Percentiles rank a stretch among this genome's conserved stretches.
Conservation (phyloP, 1,284 basidiomycete genomes). For the Fistulinella staudtii region DNA sequence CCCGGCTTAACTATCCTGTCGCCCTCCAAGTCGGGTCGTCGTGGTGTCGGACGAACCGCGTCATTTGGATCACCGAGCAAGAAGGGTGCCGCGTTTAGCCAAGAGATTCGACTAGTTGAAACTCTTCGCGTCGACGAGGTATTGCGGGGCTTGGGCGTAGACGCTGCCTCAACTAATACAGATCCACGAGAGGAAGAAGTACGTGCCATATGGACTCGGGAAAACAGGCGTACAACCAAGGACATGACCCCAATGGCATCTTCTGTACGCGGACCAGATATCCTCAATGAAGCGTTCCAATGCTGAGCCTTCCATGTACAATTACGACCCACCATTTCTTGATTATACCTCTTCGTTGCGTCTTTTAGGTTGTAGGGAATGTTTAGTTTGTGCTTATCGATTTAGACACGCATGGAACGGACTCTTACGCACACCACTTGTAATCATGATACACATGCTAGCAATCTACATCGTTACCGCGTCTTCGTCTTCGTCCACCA, state of each 20-base stretch:
- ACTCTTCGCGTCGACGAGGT: conserved; percentile 63
- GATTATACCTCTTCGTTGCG: conserved; percentile 8
- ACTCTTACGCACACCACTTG: conserved; percentile 9
- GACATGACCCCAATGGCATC: conserved; percentile 44
- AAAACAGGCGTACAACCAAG: conserved; percentile 50
- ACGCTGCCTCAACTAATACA: conserved; percentile 35
- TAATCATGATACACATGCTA: conserved; percentile 11
- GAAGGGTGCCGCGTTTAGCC: conserved; percentile 39
- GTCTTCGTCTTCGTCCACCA: conserved; percentile 41
- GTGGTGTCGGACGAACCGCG: conserved; percentile 49
- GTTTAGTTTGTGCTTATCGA: conserved; percentile 19
- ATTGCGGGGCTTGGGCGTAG: conserved; percentile 55
- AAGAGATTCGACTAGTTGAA: conserved; percentile 52
- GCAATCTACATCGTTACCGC: conserved; percentile 1
- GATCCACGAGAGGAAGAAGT: conserved; percentile 62
- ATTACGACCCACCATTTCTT: conserved; percentile 5
- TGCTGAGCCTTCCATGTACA: conserved; percentile 29
- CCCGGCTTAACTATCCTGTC: conserved; percentile 34
- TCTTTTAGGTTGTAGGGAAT: conserved; percentile 7
- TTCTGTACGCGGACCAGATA: conserved; percentile 21
- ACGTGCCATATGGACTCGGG: conserved; percentile 62
- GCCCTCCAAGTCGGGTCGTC: conserved; percentile 40
- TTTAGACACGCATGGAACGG: conserved; percentile 20
- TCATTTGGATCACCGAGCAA: conserved; percentile 52
- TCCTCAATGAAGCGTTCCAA: conserved; percentile 56